A percentile compares a stretch with the other conserved stretches of the same genome.
These are phyloP conservation scores for Fusarium sp. DNA, from an alignment of 2,329 filamentous ascomycete genomes.

Conservation along the genomic window DNA sequence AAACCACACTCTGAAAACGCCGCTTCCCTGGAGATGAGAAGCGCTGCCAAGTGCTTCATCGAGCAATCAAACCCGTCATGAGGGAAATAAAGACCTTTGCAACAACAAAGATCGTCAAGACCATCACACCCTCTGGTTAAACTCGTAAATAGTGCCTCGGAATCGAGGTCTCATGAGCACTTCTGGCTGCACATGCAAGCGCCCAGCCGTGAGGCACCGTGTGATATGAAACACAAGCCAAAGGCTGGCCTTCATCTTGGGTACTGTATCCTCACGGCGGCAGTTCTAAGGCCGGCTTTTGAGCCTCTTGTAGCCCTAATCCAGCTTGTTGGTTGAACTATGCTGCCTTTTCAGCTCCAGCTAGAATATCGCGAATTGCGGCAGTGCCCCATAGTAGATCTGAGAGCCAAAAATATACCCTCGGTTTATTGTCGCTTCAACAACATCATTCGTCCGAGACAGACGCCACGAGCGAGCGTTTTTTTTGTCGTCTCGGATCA, in stretches of 20 bases:
- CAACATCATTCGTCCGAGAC: conserved; percentile 38
- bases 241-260: conserved; percentile 3
- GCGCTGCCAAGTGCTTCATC: conserved; percentile 16
- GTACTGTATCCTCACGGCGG: conserved; percentile 1
- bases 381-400: conserved; percentile 28
- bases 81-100: conserved; percentile 17
- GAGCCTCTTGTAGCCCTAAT: conserved; percentile 17
- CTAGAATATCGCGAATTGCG: background rate
- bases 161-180: conserved; percentile 39
- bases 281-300: conserved; percentile 6
- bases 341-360: conserved; percentile 14
- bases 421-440: conserved; percentile 27
- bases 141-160: conserved; percentile 33
- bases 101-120: conserved; percentile 16
- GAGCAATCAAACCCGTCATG: conserved; percentile 14
- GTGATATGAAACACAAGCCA: conserved; percentile 7
- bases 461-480: conserved; percentile 36
- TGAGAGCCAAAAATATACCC: conserved; percentile 8
- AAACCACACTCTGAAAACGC: conserved; percentile 9
- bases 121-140: conserved; percentile 29
- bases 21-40: conserved; percentile 12
- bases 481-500: conserved; percentile 18
- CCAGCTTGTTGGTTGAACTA: background rate
- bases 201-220: conserved; percentile 20
- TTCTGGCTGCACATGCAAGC: conserved; percentile 39